A percentile compares a stretch with the other conserved stretches of the same genome.
phyloP scores from a whole-genome alignment of 2,329 filamentous ascomycete species.

The Pseudocercospora eumusae region DNA sequence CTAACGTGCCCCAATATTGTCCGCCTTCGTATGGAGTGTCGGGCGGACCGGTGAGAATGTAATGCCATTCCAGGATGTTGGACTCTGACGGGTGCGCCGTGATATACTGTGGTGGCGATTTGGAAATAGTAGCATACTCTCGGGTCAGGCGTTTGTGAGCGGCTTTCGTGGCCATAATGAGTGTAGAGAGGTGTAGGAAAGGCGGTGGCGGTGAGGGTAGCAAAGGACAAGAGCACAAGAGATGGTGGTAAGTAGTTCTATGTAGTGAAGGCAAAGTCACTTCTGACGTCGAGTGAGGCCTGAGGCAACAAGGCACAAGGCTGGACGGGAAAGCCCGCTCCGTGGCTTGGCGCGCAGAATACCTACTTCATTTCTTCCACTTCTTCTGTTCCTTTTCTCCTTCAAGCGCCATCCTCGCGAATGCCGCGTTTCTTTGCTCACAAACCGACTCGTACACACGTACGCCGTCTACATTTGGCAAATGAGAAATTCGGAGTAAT shows the following conservation, averaged over 20 bases:
- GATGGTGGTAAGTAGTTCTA: neutral
- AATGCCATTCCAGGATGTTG: constrained; percentile 44
- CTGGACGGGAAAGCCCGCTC: neutral
- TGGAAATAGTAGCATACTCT: constrained; percentile 42
- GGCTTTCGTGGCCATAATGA: constrained; percentile 43
- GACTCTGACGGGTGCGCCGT: constrained; percentile 38
- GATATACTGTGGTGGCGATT: constrained; percentile 40
- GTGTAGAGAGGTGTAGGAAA: neutral
- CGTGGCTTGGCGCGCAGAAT: neutral
- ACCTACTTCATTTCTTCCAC: constrained; percentile 9
- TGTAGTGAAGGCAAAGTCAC: neutral
- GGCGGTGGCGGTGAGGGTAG: too few relatives aligned
- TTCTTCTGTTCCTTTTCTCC: constrained; percentile 36
- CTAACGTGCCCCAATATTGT: constrained; percentile 96
- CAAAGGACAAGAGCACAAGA: neutral
- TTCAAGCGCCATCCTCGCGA: constrained; percentile 79
- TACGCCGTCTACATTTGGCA: constrained; percentile 54
- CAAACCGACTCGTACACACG: constrained; percentile 56
- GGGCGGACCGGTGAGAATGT: constrained; percentile 87
- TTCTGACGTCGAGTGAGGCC: neutral
- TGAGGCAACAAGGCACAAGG: neutral
- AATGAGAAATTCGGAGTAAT: constrained; percentile 99
- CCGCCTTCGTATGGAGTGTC: constrained; percentile 91
- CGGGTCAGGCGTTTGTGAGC: constrained; percentile 44
- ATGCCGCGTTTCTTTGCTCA: constrained; percentile 96